Evolutionary conservation across 805 yeast species (phyloP).

Genomic region (Saccharomyces kudriavzevii): DNA sequence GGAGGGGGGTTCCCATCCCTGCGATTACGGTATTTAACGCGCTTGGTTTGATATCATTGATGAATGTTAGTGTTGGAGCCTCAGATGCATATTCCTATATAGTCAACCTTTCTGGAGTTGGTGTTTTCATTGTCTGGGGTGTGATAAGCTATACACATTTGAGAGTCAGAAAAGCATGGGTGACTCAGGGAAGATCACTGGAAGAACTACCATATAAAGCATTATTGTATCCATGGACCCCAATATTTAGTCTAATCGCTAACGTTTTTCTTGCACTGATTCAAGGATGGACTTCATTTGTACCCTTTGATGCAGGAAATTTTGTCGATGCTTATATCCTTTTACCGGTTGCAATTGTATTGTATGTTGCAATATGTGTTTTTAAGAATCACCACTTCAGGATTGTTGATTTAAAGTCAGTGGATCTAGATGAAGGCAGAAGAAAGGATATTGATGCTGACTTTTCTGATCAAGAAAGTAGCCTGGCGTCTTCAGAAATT

Average conservation of each 20-base stretch:
- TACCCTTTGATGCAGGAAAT: not conserved
- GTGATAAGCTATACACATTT: not conserved
- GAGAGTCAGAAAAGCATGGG: not conserved
- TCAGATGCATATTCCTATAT: not conserved
- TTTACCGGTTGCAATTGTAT: not conserved
- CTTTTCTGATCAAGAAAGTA: not conserved
- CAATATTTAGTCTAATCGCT: not conserved
- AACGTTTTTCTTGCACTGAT: not conserved
- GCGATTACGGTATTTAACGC: not conserved
- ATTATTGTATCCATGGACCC: not conserved
- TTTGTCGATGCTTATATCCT: not conserved
- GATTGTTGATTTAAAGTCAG: not conserved
- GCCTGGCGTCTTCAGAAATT: not conserved
- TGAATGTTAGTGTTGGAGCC: not conserved
- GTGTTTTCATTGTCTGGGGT: not conserved
- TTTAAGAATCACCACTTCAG: not conserved
- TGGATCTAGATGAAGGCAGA: not conserved
- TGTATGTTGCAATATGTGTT: not conserved
- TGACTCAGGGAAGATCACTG: not conserved
- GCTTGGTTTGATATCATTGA: not conserved
- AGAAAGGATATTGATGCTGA: not conserved
- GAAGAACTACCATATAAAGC: not conserved
- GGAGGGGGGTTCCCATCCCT: not conserved
- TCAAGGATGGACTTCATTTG: not conserved
- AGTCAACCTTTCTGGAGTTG: not conserved